Evolutionary conservation across 306 rosid species (phyloP), one percentile per base, ranked within the genome.

Genomic region (Casuarina cunninghamiana): DNA sequence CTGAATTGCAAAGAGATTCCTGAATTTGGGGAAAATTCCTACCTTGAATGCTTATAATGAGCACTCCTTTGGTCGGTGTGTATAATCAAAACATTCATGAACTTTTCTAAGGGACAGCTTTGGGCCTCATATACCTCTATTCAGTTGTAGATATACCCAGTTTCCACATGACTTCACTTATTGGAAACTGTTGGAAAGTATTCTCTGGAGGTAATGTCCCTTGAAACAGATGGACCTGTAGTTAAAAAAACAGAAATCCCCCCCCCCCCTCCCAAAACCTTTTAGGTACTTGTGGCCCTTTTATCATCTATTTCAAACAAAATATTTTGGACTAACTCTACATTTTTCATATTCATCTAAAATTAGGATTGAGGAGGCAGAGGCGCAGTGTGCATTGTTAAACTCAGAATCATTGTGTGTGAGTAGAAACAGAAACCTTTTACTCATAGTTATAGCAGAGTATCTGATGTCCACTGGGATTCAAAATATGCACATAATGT

Each of bases 281-380:
- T 48, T 21, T 58, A n/a, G 65, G 39, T 58, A 9, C 16, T 58
- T 58, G 8, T 58, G 5, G 5, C 15, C 12, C 42, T 66, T 42
- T 42, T 6, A 16, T 41, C 35, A 39, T 41, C 32, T 66, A 16
- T n/a, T 41, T 48, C 11, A 16, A 66, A 66, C 49, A 17, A 17
- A 42, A 66, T 39, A 5, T 39, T 42, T 5, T 66, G 50, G 71
- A 66, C 71, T 42, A 17, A 66, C 26, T 41, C 19, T 78, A 17
- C 19, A 26, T 3, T 66, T 57, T 35, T 66, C 15, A 39, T 43
- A 15, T 72, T 83, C 79, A 45, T 10, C 51, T 44, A 82, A 81
- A 77, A 82, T 66, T 83, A 93, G 97, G 88, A 82, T 90, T 53
- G 97, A 93, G 84, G 96, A 93, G 88, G 97, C 92, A 74, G 97